phyloP scores from a whole-genome alignment of 139 green algal genomes.

The Picochlorum sp. region DNA sequence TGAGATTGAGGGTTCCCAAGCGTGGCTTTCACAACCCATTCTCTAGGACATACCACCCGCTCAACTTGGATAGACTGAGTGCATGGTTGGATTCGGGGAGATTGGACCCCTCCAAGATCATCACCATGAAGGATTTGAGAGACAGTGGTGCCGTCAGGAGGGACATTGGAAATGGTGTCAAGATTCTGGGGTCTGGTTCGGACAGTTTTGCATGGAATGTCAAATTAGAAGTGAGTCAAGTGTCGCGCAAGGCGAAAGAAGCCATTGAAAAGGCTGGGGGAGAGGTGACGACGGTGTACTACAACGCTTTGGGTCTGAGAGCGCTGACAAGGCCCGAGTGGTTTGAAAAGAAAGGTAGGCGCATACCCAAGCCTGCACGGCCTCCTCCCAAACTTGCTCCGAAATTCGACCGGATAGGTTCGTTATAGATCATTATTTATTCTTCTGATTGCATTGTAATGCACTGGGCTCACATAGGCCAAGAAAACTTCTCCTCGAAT shows the following conservation, averaged over 20 bases:
- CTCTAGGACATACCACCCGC: constrained; percentile 21
- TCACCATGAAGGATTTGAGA: constrained; percentile 86
- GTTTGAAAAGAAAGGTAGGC: constrained; percentile 56
- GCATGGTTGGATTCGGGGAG: constrained; percentile 51
- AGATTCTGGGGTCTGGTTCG: constrained; percentile 62
- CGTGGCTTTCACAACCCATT: constrained; percentile 62
- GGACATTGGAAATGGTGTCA: constrained; percentile 68
- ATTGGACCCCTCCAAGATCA: constrained; percentile 51
- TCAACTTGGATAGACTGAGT: constrained; percentile 59
- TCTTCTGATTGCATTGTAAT: constrained; percentile 60
- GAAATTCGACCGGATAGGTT: constrained; percentile 48
- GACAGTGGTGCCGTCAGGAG: constrained; percentile 54
- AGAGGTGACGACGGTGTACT: constrained; percentile 82
- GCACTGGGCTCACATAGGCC: constrained; percentile 53
- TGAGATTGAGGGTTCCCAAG: constrained; percentile 50
- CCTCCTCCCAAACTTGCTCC: constrained; percentile 53
- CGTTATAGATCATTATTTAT: background rate
- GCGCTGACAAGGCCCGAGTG: constrained; percentile 69
- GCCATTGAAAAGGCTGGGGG: constrained; percentile 65
- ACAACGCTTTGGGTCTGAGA: constrained; percentile 77
- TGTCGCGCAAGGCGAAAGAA: constrained; percentile 33
- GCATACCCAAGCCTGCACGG: constrained; percentile 61
- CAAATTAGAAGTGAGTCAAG: constrained; percentile 68
- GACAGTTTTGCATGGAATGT: constrained; percentile 30
- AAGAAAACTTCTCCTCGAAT: constrained; percentile 52